Percentiles rank a stretch among this genome's conserved stretches.
These are phyloP conservation scores for Phytophthora citricola DNA, from an alignment of 352 stramenopile species.

Conservation along the genomic window DNA sequence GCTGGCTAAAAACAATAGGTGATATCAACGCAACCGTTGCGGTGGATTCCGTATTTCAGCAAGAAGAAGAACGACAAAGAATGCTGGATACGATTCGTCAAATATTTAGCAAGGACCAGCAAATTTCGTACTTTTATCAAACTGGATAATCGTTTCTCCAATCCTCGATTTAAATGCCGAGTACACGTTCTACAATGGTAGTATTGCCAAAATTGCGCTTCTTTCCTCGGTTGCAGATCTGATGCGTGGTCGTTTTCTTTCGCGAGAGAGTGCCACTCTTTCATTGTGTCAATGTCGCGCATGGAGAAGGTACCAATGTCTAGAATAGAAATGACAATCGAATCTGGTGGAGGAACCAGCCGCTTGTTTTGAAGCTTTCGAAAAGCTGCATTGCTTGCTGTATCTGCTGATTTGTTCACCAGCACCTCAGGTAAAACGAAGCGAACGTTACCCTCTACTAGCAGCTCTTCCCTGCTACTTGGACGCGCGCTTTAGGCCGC, in stretches of 20 bases:
- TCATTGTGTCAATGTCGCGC: background rate
- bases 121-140: conserved; percentile 10
- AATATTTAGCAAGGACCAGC: background rate
- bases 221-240: background rate
- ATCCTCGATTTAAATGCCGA: conserved; percentile 4
- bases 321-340: background rate
- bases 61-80: too few relatives aligned
- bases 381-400: background rate
- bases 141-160: conserved; percentile 12
- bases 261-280: background rate
- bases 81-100: too few relatives aligned
- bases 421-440: background rate
- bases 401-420: conserved; percentile 7
- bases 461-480: background rate
- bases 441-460: background rate
- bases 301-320: background rate
- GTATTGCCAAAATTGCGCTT: background rate
- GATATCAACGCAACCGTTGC: too few relatives aligned
- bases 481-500: background rate
- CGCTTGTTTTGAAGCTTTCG: background rate
- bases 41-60: too few relatives aligned
- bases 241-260: background rate
- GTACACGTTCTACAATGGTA: conserved; percentile 7
- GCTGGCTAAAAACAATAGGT: too few relatives aligned
- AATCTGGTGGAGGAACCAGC: background rate